Percentiles rank a stretch among this genome's conserved stretches.
Evolutionary conservation across 352 stramenopile genomes (phyloP).

Genomic region (Phytophthora megakarya): DNA sequence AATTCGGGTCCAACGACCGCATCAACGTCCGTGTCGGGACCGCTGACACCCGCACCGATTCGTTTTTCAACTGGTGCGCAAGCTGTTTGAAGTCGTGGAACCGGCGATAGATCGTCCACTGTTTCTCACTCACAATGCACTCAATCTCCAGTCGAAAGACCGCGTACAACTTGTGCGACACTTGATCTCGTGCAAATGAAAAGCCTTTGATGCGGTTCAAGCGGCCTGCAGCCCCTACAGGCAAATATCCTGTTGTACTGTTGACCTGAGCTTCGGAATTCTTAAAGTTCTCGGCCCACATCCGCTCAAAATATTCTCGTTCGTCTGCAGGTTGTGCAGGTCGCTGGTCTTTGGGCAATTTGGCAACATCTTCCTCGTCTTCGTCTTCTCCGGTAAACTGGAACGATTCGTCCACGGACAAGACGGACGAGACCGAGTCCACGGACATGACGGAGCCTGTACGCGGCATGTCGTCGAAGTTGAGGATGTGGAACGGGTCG

Average conservation of each 20-base stretch:
- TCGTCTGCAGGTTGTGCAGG: conserved; percentile 73
- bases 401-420: conserved; percentile 72
- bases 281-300: conserved; percentile 87
- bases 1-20: conserved; percentile 81
- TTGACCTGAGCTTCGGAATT: conserved; percentile 70
- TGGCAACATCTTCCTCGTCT: conserved; percentile 41
- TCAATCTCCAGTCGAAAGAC: conserved; percentile 86
- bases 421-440: conserved; percentile 52
- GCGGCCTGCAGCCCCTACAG: conserved; percentile 61
- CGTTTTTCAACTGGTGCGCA: conserved; percentile 79
- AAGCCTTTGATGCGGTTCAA: conserved; percentile 85
- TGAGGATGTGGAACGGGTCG: conserved; percentile 81
- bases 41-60: conserved; percentile 74
- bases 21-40: conserved; percentile 82
- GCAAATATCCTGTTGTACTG: conserved; percentile 74
- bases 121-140: conserved; percentile 85
- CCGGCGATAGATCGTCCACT: conserved; percentile 86
- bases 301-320: conserved; percentile 80
- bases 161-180: conserved; percentile 76
- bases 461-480: conserved; percentile 44
- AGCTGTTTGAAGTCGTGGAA: conserved; percentile 90
- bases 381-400: conserved; percentile 40
- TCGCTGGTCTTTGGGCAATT: conserved; percentile 74
- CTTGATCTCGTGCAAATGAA: conserved; percentile 68
- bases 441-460: conserved; percentile 72